A percentile compares a stretch with the other conserved stretches of the same genome.
phyloP scores from a whole-genome alignment of 768 basidiomycete genomes.

The Tricholoma sp. region DNA sequence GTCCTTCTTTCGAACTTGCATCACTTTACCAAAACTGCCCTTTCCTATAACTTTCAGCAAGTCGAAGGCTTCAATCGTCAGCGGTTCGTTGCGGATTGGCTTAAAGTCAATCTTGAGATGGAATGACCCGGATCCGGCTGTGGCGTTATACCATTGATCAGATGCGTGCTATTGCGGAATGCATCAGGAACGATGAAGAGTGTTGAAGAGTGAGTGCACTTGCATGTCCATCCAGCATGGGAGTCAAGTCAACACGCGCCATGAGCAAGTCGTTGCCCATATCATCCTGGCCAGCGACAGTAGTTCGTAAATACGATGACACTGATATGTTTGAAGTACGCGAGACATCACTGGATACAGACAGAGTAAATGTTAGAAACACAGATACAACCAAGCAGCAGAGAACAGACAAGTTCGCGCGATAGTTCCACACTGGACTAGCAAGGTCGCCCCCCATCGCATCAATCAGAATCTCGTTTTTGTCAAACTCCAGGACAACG shows the following conservation, averaged over 20 bases:
- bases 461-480: slow-evolving; percentile 96
- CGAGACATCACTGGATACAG: slow-evolving; percentile 75
- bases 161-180: slow-evolving; percentile 54
- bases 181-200: slow-evolving; percentile 10
- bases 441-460: slow-evolving; percentile 91
- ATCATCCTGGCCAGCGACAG: slow-evolving; percentile 74
- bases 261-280: slow-evolving; percentile 98
- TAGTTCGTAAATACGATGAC: slow-evolving; percentile 86
- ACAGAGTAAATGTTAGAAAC: slow-evolving; percentile 2
- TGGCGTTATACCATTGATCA: slow-evolving; percentile 88
- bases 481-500: slow-evolving; percentile 96
- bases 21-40: slow-evolving; percentile 97
- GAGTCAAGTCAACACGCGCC: slow-evolving; percentile 87
- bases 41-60: slow-evolving; percentile 97
- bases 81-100: slow-evolving; percentile 72
- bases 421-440: slow-evolving; percentile 92
- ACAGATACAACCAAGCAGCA: not conserved
- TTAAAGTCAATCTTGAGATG: slow-evolving; percentile 96
- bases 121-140: slow-evolving; percentile 84
- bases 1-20: slow-evolving; percentile 99
- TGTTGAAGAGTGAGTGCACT: slow-evolving; percentile 17
- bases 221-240: slow-evolving; percentile 75
- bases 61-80: slow-evolving; percentile 97
- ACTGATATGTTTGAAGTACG: slow-evolving; percentile 90
- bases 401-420: slow-evolving; percentile 82